Evolutionary conservation across 768 basidiomycete species (phyloP).

Genomic region (Tylopilus balloui): DNA sequence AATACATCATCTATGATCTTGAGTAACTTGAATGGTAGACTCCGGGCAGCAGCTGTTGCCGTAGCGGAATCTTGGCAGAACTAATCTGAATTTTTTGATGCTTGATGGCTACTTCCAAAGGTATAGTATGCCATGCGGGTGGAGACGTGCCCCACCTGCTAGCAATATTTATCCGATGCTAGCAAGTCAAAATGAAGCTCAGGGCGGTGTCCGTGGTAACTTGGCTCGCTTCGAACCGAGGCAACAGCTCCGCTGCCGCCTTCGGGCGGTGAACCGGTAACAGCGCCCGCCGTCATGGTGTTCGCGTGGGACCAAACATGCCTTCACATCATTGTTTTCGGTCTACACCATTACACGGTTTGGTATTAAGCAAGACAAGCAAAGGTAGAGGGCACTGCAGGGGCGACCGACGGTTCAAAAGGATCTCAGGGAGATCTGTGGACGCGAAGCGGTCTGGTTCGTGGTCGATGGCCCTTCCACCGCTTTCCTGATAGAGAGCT

Average conservation of each 20-base stretch:
- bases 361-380: slow-evolving; percentile 1
- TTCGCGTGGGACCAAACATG: not conserved
- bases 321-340: not conserved
- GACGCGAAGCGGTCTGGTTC: slow-evolving; percentile 46
- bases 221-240: not conserved
- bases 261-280: too few relatives aligned
- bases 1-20: not conserved
- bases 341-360: not conserved
- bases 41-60: not conserved
- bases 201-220: too few relatives aligned
- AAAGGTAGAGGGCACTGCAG: not conserved
- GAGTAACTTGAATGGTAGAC: too few relatives aligned
- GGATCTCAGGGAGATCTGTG: slow-evolving; percentile 73
- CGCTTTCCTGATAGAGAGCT: slow-evolving; percentile 73
- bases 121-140: not conserved
- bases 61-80: not conserved
- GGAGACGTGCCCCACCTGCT: not conserved
- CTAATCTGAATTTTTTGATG: not conserved
- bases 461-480: slow-evolving; percentile 46
- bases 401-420: slow-evolving; percentile 39
- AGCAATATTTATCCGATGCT: too few relatives aligned
- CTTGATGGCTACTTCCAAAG: too few relatives aligned
- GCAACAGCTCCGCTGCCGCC: too few relatives aligned
- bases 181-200: too few relatives aligned
- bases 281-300: too few relatives aligned